phyloP scores from a whole-genome alignment of 306 rosid species.

The Pyrus betulifolia region DNA sequence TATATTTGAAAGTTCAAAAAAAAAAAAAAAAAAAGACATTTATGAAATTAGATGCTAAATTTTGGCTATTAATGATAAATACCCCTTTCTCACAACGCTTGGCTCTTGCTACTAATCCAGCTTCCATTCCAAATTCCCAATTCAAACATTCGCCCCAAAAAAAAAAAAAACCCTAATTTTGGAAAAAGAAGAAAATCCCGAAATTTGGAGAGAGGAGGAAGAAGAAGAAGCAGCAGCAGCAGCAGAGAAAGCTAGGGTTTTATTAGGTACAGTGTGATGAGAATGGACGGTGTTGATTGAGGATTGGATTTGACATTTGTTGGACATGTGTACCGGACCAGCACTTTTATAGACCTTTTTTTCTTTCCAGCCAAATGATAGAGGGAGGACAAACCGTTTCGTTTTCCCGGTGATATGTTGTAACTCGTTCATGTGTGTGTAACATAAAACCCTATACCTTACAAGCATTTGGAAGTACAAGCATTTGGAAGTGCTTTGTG shows the following conservation, averaged over 20 bases:
- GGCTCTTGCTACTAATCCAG: constrained; percentile 36
- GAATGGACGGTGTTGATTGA: not conserved
- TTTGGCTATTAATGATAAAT: no score
- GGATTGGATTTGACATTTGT: not conserved
- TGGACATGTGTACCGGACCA: not conserved
- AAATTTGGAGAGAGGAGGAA: not conserved
- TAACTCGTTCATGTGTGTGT: not conserved
- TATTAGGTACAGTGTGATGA: constrained; percentile 5
- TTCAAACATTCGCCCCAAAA: not conserved
- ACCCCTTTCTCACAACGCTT: not conserved
- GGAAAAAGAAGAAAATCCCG: not conserved
- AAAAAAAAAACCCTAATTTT: not conserved
- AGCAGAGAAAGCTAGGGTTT: not conserved
- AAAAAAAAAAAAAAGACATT: no score
- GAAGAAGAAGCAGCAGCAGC: not conserved
- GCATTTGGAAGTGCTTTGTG: no score
- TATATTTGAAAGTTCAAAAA: no score
- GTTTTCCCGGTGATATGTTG: not conserved
- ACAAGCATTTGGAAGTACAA: no score
- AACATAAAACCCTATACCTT: no score
- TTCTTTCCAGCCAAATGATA: not conserved
- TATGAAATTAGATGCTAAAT: no score
- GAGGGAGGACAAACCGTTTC: not conserved
- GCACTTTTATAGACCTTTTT: not conserved
- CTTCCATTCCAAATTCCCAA: constrained; percentile 37